Percentiles rank a stretch among this genome's conserved stretches.
These are phyloP conservation scores for Xerocomus spinulosus DNA, from an alignment of 768 basidiomycete genomes.

Conservation along the genomic window DNA sequence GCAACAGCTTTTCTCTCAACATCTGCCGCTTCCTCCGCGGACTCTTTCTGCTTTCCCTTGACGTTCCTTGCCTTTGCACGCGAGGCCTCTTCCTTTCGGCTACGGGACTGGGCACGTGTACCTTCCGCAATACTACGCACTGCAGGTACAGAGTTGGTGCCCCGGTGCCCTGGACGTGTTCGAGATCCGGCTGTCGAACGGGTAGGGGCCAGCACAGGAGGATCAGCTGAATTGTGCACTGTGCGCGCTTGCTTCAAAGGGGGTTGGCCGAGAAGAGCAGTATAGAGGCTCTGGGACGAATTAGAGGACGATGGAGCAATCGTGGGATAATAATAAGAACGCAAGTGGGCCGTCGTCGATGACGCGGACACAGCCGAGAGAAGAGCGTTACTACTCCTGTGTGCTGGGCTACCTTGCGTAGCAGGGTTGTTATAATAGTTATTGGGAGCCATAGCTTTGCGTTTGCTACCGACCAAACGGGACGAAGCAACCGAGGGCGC, in stretches of 20 bases:
- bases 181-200: slow-evolving; percentile 34
- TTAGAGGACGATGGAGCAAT: slow-evolving; percentile 33
- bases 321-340: slow-evolving; percentile 42
- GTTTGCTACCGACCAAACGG: slow-evolving; percentile 57
- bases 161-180: slow-evolving; percentile 18
- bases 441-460: slow-evolving; percentile 40
- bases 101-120: slow-evolving; percentile 42
- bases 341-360: slow-evolving; percentile 32
- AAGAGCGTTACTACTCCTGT: slow-evolving; percentile 45
- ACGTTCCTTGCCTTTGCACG: slow-evolving; percentile 36
- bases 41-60: slow-evolving; percentile 49
- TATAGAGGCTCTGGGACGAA: slow-evolving; percentile 59
- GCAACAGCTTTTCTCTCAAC: slow-evolving; percentile 82
- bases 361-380: slow-evolving; percentile 29
- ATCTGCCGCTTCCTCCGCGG: slow-evolving; percentile 36
- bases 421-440: slow-evolving; percentile 51
- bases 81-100: slow-evolving; percentile 38
- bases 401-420: slow-evolving; percentile 39
- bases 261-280: slow-evolving; percentile 74
- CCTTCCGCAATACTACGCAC: slow-evolving; percentile 44
- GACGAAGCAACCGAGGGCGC: slow-evolving; percentile 41
- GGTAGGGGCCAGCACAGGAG: slow-evolving; percentile 51
- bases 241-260: slow-evolving; percentile 72
- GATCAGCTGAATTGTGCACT: slow-evolving; percentile 69
- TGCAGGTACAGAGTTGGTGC: slow-evolving; percentile 6